These are phyloP conservation scores for Neobulgaria alba DNA, from an alignment of 2,329 filamentous ascomycete genomes.

Conservation along the genomic window DNA sequence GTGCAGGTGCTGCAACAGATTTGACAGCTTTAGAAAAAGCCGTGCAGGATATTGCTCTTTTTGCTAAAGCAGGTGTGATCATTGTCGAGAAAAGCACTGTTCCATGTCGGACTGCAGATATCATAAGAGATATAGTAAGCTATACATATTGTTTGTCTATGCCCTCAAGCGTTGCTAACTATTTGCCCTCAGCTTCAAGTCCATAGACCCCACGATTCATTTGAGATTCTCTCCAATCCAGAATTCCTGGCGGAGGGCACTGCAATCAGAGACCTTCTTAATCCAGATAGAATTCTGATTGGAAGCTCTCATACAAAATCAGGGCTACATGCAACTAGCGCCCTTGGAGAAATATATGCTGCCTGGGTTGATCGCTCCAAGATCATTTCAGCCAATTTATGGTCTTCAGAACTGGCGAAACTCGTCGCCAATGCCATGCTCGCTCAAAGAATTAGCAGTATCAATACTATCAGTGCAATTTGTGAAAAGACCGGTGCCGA, in stretches of 20 bases:
- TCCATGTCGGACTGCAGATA: constrained; percentile 64
- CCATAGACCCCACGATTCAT: constrained; percentile 54
- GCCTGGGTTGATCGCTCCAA: constrained; percentile 59
- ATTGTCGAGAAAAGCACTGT: constrained; percentile 80
- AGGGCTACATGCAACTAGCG: constrained; percentile 53
- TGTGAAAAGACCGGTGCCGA: constrained; percentile 71
- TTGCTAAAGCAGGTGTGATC: constrained; percentile 59
- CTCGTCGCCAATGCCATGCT: constrained; percentile 73
- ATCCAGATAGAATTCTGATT: constrained; percentile 67
- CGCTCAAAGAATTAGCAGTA: constrained; percentile 71
- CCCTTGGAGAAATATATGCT: constrained; percentile 57
- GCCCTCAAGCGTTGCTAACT: constrained; percentile 11
- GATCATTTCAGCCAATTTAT: constrained; percentile 66
- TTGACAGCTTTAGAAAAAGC: constrained; percentile 65
- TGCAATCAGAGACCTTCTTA: constrained; percentile 60
- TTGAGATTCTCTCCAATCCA: constrained; percentile 73
- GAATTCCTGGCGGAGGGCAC: constrained; percentile 76
- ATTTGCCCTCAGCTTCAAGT: constrained; percentile 41
- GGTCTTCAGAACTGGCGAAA: constrained; percentile 72
- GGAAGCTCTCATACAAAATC: constrained; percentile 54
- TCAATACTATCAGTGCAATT: constrained; percentile 73
- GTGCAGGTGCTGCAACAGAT: constrained; percentile 63
- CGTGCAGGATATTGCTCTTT: constrained; percentile 55
- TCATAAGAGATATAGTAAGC: constrained; percentile 58
- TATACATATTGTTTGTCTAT: neutral